Conservation (phyloP, 805 yeast genomes). For the Starmerella bombi region DNA sequence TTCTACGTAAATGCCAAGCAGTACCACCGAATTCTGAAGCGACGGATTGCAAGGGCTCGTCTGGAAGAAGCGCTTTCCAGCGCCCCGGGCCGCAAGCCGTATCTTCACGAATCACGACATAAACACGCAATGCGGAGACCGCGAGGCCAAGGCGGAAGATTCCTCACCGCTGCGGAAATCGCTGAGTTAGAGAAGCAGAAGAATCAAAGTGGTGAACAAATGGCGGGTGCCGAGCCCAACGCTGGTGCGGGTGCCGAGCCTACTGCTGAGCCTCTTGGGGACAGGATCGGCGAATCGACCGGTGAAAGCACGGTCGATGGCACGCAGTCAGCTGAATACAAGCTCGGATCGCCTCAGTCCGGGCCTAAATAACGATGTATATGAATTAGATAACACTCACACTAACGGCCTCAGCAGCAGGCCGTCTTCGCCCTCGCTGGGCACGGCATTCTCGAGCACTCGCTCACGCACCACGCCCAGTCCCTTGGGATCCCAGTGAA, state of each 20-base stretch:
- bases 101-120: slow-evolving; percentile 91
- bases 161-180: slow-evolving; percentile 80
- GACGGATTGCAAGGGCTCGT: slow-evolving; percentile 87
- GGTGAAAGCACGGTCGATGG: too few relatives aligned
- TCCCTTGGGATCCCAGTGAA: slow-evolving; percentile 6
- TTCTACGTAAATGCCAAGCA: slow-evolving; percentile 97
- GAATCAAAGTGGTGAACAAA: slow-evolving; percentile 14
- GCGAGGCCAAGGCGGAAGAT: slow-evolving; percentile 97
- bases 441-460: neutral
- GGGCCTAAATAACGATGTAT: too few relatives aligned
- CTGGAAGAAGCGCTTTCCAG: slow-evolving; percentile 78
- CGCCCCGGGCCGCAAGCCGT: slow-evolving; percentile 83
- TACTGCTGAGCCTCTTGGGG: too few relatives aligned
- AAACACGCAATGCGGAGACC: slow-evolving; percentile 99
- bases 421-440: neutral
- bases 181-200: slow-evolving; percentile 41
- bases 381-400: neutral
- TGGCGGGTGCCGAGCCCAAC: neutral
- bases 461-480: slow-evolving; percentile 6
- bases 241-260: too few relatives aligned
- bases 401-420: slow-evolving; percentile 1
- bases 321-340: too few relatives aligned
- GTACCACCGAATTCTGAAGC: slow-evolving; percentile 82
- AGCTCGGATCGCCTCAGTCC: too few relatives aligned
- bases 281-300: too few relatives aligned